A percentile compares a stretch with the other conserved stretches of the same genome.
These are phyloP conservation scores for Triangularia verruculosa DNA, from an alignment of 2,329 filamentous ascomycete genomes.

Conservation along the genomic window DNA sequence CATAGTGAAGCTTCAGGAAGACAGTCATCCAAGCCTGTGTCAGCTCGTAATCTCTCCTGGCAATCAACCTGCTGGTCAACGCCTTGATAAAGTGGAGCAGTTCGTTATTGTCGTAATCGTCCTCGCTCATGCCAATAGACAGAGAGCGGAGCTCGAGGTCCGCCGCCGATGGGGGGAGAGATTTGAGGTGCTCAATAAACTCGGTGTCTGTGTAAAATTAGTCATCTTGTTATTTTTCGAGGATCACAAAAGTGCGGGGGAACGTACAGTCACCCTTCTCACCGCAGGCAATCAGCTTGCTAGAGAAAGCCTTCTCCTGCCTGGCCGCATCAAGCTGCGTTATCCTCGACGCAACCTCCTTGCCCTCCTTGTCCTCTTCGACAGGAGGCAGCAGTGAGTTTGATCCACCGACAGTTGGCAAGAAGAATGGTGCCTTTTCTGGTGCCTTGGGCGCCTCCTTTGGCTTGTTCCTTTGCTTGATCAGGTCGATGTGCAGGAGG, in stretches of 20 bases:
- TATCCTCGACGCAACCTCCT: constrained; percentile 53
- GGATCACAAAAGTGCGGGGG: background rate
- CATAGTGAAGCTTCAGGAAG: constrained; percentile 76
- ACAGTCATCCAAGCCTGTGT: constrained; percentile 98
- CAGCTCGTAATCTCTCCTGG: constrained; percentile 83
- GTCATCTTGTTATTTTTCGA: constrained; percentile 6
- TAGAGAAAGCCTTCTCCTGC: constrained; percentile 57
- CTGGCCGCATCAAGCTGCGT: constrained; percentile 61
- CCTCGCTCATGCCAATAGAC: constrained; percentile 41
- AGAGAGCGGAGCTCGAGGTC: constrained; percentile 90
- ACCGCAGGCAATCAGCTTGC: constrained; percentile 53
- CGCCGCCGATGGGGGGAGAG: constrained; percentile 76
- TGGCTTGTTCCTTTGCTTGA: constrained; percentile 91
- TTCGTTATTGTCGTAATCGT: constrained; percentile 57
- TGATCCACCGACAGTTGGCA: constrained; percentile 62
- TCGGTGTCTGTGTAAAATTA: constrained; percentile 49
- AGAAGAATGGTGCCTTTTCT: constrained; percentile 93
- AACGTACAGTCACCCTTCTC: constrained; percentile 59
- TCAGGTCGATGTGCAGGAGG: constrained; percentile 84
- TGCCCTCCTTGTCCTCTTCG: constrained; percentile 40
- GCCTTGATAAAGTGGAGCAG: constrained; percentile 77
- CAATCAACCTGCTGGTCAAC: constrained; percentile 65
- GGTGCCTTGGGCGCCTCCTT: constrained; percentile 87
- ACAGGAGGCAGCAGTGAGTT: constrained; percentile 21
- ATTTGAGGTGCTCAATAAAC: constrained; percentile 76